Evolutionary conservation across 495 filamentous ascomycete species (phyloP).

Genomic region (Penicillium parvum): DNA sequence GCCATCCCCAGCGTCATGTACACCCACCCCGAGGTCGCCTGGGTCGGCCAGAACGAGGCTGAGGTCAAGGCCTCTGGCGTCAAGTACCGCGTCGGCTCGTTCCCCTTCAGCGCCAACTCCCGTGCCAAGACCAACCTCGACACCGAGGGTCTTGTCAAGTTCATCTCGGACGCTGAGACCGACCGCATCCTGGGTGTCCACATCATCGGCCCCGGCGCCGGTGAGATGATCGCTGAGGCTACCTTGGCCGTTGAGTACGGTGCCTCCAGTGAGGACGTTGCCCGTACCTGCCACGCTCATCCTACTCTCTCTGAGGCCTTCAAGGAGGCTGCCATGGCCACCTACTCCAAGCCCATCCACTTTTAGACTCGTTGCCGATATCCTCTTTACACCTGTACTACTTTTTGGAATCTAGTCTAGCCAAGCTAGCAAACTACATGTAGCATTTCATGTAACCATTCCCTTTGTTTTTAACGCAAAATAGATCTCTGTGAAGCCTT

Average conservation of each 20-base stretch:
- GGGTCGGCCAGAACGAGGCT: constrained; percentile 97
- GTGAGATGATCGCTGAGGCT: constrained; percentile 99
- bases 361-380: constrained; percentile 55
- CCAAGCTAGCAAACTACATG: constrained; percentile 41
- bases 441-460: constrained; percentile 45
- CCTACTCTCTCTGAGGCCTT: constrained; percentile 95
- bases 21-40: constrained; percentile 96
- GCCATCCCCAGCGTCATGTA: constrained; percentile 99
- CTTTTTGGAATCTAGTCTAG: constrained; percentile 37
- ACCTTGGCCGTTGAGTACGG: constrained; percentile 95
- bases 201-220: constrained; percentile 92
- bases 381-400: constrained; percentile 32
- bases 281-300: constrained; percentile 93
- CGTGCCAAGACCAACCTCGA: constrained; percentile 98
- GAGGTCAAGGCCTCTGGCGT: constrained; percentile 86
- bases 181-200: constrained; percentile 93
- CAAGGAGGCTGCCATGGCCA: constrained; percentile 99
- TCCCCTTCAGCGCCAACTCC: constrained; percentile 97
- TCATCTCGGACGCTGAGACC: constrained; percentile 93
- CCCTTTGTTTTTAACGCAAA: constrained; percentile 13
- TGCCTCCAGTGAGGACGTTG: constrained; percentile 91
- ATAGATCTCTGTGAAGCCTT: neutral
- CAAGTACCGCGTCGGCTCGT: constrained; percentile 85
- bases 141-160: constrained; percentile 95
- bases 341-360: constrained; percentile 94